Conservation (phyloP, 164 flowering plant species). For the Liriodendron chinense region DNA sequence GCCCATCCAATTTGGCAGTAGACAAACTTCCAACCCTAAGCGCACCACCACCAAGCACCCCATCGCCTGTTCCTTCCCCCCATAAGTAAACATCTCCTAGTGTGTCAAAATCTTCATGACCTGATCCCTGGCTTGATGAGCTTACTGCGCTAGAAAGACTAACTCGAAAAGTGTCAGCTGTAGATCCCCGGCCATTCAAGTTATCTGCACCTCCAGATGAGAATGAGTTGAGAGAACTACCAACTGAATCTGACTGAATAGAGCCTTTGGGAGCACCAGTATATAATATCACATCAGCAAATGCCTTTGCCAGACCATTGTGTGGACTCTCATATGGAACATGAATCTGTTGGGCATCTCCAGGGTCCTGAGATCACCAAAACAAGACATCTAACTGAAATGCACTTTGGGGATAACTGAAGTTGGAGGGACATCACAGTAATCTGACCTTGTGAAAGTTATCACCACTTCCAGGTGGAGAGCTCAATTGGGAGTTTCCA, state of each 20-base stretch:
- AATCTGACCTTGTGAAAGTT: constrained; percentile 20
- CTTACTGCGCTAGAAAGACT: constrained; percentile 92
- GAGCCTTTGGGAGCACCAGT: constrained; percentile 48
- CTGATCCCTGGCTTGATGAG: constrained; percentile 90
- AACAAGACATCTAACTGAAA: constrained; percentile 1
- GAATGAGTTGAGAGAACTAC: constrained; percentile 30
- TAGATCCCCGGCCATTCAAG: constrained; percentile 50
- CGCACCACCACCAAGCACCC: constrained; percentile 65
- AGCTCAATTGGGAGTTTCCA: constrained; percentile 36
- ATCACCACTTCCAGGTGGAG: constrained; percentile 37
- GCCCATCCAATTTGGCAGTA: constrained; percentile 47
- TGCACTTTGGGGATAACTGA: neutral
- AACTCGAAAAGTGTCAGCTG: constrained; percentile 61
- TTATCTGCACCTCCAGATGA: constrained; percentile 42
- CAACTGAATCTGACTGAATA: constrained; percentile 32
- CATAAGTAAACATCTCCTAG: constrained; percentile 86
- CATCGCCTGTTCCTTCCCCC: constrained; percentile 81
- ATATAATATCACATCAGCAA: constrained; percentile 60
- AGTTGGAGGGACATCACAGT: neutral
- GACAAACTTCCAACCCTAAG: constrained; percentile 36
- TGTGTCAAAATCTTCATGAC: constrained; percentile 69
- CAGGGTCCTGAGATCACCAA: constrained; percentile 49
- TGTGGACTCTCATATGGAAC: constrained; percentile 38
- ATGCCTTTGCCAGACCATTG: constrained; percentile 69
- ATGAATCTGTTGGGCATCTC: constrained; percentile 38